Evolutionary conservation across 257 asterid species (phyloP).

Genomic region (Solanum habrochaites): DNA sequence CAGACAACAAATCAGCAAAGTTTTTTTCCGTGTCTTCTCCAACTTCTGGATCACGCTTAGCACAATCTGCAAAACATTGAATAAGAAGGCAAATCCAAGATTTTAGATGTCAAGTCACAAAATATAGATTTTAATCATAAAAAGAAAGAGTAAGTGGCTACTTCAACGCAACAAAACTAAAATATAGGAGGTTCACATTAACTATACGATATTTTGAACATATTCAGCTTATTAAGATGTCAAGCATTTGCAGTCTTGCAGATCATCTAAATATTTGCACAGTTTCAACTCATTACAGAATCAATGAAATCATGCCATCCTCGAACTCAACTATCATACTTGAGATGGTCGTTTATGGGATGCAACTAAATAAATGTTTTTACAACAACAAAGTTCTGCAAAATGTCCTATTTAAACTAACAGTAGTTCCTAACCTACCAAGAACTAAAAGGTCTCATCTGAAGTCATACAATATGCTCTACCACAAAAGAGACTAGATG

Average conservation of each 20-base stretch:
- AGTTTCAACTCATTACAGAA: background rate
- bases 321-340: background rate
- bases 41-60: slow-evolving; percentile 78
- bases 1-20: slow-evolving; percentile 72
- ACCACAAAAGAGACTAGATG: background rate
- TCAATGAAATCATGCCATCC: background rate
- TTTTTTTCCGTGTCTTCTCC: slow-evolving; percentile 77
- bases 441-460: background rate
- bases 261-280: background rate
- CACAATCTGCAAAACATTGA: slow-evolving; percentile 48
- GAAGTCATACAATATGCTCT: background rate
- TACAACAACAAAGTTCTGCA: background rate
- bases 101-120: background rate
- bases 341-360: background rate
- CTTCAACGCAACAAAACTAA: background rate
- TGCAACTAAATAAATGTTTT: background rate
- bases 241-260: background rate
- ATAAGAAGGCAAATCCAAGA: background rate
- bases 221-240: background rate
- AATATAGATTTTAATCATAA: background rate
- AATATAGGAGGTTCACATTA: background rate
- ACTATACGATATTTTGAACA: background rate
- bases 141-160: background rate
- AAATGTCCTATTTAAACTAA: background rate
- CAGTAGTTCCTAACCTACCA: background rate